phyloP scores from a whole-genome alignment of 2,329 filamentous ascomycete species.

The Penicillium occitanis region DNA sequence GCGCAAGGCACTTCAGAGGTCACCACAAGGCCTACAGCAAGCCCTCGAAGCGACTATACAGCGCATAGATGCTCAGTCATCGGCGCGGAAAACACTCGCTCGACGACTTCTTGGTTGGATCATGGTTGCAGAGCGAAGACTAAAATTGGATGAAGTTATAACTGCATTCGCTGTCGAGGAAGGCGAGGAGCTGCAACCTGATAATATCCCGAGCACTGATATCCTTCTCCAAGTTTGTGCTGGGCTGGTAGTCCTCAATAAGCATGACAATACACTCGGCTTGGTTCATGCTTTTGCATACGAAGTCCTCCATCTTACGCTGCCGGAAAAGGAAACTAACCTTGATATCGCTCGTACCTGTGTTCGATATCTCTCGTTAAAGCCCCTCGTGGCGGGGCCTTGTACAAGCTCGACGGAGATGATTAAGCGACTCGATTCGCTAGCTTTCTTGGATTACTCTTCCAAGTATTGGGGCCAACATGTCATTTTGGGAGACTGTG shows the following conservation, averaged over 20 bases:
- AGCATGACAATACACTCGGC: constrained; percentile 11
- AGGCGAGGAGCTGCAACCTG: background rate
- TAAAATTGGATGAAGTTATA: background rate
- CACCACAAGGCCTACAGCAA: background rate
- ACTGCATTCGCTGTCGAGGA: constrained; percentile 2
- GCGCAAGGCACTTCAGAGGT: background rate
- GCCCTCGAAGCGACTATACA: background rate
- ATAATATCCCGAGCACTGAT: constrained; percentile 6
- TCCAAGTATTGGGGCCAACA: background rate
- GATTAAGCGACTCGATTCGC: background rate
- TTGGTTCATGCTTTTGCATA: constrained; percentile 17
- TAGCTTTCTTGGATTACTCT: background rate
- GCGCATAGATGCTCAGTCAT: background rate
- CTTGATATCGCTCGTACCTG: background rate
- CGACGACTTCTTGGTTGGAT: background rate
- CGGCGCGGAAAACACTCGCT: background rate
- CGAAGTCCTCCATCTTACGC: background rate
- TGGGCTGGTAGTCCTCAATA: constrained; percentile 15
- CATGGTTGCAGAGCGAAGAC: background rate
- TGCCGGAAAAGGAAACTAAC: background rate
- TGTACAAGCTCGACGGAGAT: background rate
- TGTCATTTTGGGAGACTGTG: background rate
- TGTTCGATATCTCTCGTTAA: background rate
- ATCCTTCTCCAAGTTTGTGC: constrained; percentile 14
- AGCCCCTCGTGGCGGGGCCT: background rate